Base-by-base conservation (phyloP, 1,139 yeast species). In the Geotrichum aggregatum region DNA sequence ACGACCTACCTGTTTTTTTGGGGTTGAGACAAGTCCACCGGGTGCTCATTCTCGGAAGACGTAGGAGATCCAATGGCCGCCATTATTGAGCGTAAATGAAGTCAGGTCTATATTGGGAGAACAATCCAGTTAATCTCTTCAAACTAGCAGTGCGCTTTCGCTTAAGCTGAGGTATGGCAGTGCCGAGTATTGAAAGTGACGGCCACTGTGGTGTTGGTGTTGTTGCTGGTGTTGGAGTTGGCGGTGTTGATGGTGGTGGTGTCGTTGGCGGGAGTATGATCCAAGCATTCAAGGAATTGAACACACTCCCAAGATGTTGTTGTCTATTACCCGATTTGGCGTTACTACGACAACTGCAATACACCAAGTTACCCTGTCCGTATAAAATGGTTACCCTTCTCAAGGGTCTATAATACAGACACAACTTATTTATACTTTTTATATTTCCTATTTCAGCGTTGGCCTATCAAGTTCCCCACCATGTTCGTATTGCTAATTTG, bases 21-120 rank as follows among this genome's bases (percentile, higher is more conserved):
- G 18, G 55, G 56, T 30, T 44, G 51, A 11, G 58, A 35, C 44
- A 56, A 31, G 30, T 54, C 56, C 45, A 50, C 52, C 22, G 55
- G 56, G 47, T 54, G 56, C 45, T 55, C 47, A 40, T 47, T 36
- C 40, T 52, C 48, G 18, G 52, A 41, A 31, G 53, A n/a, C 30
- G 45, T 28, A 47, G 52, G 39, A 46, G 49, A 39, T 28, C 44
- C 49, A 31, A 28, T 26, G 28, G 44, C 33, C 3, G 47, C 5
- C n/a, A 24, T 16, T 18, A 18, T n/a, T 21, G 35, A 3, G 13
- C 14, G 41, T n/a, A 19, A 26, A 24, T 24, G 7, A 24, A 8
- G 28, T 24, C 28, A 5, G 28, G 28, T 24, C 28, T 24, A 24
- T n/a, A n/a, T n/a, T n/a, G n/a, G n/a, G n/a, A n/a, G n/a, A n/a